Percentiles rank a stretch among this genome's conserved stretches.
Conservation (phyloP, 257 asterid species). For the Nicotiana otophora region DNA sequence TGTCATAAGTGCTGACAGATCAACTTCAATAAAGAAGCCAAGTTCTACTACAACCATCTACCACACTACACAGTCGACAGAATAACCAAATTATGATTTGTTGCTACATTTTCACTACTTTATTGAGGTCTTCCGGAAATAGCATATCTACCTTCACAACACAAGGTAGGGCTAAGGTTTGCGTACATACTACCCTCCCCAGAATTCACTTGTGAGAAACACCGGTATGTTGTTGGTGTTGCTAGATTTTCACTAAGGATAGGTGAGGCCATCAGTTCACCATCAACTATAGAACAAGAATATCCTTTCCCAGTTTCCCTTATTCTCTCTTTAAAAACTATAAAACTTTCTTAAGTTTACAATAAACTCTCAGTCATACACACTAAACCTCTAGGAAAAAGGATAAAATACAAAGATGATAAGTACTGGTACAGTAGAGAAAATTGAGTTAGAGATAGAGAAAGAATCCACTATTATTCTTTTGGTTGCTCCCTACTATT, state of each 20-base stretch:
- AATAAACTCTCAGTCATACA: background rate
- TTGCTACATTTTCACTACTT: background rate
- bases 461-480: conserved; percentile 15
- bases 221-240: too few species aligned
- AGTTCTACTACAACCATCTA: background rate
- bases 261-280: background rate
- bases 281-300: conserved; percentile 11
- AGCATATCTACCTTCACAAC: too few species aligned
- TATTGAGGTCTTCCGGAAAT: too few species aligned
- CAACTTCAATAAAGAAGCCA: background rate
- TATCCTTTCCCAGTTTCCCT: conserved; percentile 8
- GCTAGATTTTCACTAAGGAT: background rate
- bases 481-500: conserved; percentile 5
- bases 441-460: conserved; percentile 6
- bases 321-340: background rate
- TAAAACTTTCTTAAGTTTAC: background rate
- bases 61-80: background rate
- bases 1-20: background rate
- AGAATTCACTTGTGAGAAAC: too few species aligned
- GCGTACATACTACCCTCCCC: too few species aligned
- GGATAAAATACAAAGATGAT: background rate
- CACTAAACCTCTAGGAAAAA: background rate
- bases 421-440: background rate
- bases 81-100: background rate
- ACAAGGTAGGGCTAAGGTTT: too few species aligned